Percentiles rank a stretch among this genome's conserved stretches.
phyloP scores from a whole-genome alignment of 345 rosid genomes.

The Ailanthus altissimus region DNA sequence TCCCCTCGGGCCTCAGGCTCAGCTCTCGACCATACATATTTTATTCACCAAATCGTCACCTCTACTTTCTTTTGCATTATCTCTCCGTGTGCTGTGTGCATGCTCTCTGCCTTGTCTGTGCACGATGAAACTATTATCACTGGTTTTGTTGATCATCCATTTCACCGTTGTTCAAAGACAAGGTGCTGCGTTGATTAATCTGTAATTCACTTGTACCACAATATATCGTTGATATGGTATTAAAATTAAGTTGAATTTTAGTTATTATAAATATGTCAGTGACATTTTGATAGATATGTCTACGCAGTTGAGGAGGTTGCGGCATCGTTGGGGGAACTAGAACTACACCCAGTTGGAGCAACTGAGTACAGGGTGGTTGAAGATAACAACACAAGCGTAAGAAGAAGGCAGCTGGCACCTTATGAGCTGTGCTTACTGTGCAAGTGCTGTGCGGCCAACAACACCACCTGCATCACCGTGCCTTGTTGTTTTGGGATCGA shows the following conservation, averaged over 20 bases:
- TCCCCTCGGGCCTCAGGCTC: background rate
- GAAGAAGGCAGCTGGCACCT: slow-evolving; percentile 44
- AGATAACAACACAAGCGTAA: background rate
- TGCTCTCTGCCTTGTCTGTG: background rate
- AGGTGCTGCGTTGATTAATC: slow-evolving; percentile 18
- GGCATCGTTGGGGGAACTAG: background rate
- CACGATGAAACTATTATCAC: slow-evolving; percentile 5
- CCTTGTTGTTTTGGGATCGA: slow-evolving; percentile 74
- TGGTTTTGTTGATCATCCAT: slow-evolving; percentile 17
- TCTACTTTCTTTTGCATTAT: background rate
- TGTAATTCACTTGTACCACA: no score
- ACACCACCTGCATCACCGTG: slow-evolving; percentile 48
- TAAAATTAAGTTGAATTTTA: no score
- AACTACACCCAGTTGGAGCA: slow-evolving; percentile 16
- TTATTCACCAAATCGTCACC: background rate
- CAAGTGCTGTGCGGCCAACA: slow-evolving; percentile 53
- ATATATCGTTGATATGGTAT: no score
- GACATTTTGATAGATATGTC: background rate
- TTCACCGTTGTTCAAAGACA: slow-evolving; percentile 15
- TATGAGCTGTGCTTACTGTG: slow-evolving; percentile 64
- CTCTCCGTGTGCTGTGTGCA: background rate
- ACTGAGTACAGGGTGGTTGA: slow-evolving; percentile 28
- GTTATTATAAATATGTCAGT: no score
- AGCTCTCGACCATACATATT: slow-evolving; percentile 28
- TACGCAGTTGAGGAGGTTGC: slow-evolving; percentile 16